phyloP scores from a whole-genome alignment of 139 green algal genomes.

The Mychonastes homosphaera region DNA sequence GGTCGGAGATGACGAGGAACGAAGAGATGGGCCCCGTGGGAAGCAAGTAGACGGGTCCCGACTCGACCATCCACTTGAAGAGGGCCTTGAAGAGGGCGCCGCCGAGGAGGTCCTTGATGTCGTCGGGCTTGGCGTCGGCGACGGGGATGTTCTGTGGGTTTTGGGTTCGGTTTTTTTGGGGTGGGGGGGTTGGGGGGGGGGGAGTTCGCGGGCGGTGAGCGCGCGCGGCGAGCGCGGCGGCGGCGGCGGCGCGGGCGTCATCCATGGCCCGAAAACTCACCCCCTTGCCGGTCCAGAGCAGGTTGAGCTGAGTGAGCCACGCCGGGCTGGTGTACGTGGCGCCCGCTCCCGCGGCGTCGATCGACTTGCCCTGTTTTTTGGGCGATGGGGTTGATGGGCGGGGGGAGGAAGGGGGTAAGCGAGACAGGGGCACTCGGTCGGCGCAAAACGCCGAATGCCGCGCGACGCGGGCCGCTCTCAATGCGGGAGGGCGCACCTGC shows the following conservation, averaged over 20 bases:
- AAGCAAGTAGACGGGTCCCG: conserved; percentile 90
- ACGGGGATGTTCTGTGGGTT: conserved; percentile 80
- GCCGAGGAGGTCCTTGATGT: conserved; percentile 94
- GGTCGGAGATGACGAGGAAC: conserved; percentile 88
- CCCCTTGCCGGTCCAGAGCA: conserved; percentile 77
- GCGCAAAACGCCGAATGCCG: too few relatives aligned
- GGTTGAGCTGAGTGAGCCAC: conserved; percentile 83
- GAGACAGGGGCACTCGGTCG: too few relatives aligned
- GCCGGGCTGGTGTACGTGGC: conserved; percentile 55
- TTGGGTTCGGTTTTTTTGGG: neutral
- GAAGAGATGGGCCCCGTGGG: conserved; percentile 67
- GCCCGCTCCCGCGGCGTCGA: conserved; percentile 71
- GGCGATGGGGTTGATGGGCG: too few relatives aligned
- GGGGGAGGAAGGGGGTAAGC: too few relatives aligned
- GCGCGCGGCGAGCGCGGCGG: neutral
- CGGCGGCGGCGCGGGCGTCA: too few relatives aligned
- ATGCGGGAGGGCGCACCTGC: too few relatives aligned
- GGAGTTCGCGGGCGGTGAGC: neutral
- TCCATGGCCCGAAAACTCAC: too few relatives aligned
- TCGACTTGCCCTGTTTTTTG: conserved; percentile 50
- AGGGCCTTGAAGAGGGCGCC: conserved; percentile 88
- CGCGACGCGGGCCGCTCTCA: too few relatives aligned
- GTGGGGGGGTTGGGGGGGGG: too few relatives aligned
- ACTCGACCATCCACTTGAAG: conserved; percentile 77
- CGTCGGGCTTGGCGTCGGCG: conserved; percentile 84